Evolutionary conservation across 2,329 filamentous ascomycete species (phyloP), one percentile per base, ranked within the genome.

Genomic region (Penicillium sp.): DNA sequence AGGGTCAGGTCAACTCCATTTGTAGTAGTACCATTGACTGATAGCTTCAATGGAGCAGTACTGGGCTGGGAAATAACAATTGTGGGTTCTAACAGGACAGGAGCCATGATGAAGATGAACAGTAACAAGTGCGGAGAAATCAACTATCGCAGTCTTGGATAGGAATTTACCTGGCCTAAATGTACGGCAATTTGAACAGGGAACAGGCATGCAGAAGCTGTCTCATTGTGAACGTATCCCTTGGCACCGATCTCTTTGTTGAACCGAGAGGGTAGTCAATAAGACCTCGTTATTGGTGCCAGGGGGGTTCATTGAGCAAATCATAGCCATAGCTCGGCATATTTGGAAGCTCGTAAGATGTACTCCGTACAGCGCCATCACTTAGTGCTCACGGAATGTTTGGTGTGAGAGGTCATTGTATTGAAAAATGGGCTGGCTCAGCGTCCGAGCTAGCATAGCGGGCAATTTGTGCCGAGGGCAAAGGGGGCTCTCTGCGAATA

Each of bases 371-470:
- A 40, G 10, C 11, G 9, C 4, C 31, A 27, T 33, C 33, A 40
- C 27, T 25, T 34, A 6, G 19, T 27, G 19, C 36, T 47, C 27
- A 13, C 31, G 19, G 39, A 33, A 21, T 40, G 43, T 55, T 62
- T 55, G 51, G 0, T 38, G 43, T 48, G 34, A 57, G 27, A 43
- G n/a, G 44, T 49, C 27, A 44, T 47, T 44, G 50, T 16, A 50
- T 62, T 60, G 31, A 4, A 16, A 62, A 58, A 47, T 40, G 50
- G 61, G 36, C 56, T 57, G 55, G 48, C 54, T 58, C 46, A 41
- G 16, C 23, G 11, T 44, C 44, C 11, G 33, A 43, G 23, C 33
- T 19, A n/a, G 29, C 38, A 46, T 15, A 36, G 43, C 7, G 9
- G 44, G 51, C 47, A 60, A 59, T 36, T 50, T 3, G 5, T 31